Conservation (phyloP, 495 filamentous ascomycete genomes). For the Penicillium lagena region DNA sequence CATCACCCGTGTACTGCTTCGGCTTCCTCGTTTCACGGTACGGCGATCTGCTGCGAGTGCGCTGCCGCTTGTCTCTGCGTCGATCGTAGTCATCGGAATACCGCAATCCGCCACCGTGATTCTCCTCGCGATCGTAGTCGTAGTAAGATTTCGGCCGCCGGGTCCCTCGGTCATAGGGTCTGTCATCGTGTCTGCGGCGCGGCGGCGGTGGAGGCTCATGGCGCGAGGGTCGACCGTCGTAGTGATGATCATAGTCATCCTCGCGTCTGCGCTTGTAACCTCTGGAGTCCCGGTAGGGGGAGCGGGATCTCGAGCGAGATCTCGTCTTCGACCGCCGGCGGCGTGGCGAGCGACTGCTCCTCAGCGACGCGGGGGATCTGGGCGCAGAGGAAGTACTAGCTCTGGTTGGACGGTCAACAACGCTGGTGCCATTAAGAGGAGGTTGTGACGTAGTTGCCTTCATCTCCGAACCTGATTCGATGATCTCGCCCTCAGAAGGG, state of each 20-base stretch:
- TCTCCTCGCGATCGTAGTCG: conserved; percentile 58
- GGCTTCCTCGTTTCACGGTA: conserved; percentile 36
- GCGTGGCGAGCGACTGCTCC: conserved; percentile 31
- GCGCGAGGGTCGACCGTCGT: conserved; percentile 41
- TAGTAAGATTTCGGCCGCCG: conserved; percentile 47
- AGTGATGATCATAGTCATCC: conserved; percentile 50
- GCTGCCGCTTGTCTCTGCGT: conserved; percentile 53
- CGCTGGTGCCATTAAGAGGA: conserved; percentile 66
- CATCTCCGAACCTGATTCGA: conserved; percentile 63
- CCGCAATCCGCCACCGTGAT: conserved; percentile 35
- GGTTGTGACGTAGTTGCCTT: conserved; percentile 72
- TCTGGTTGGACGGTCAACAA: conserved; percentile 65
- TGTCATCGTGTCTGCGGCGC: conserved; percentile 29
- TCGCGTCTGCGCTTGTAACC: conserved; percentile 66
- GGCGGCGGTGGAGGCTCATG: conserved; percentile 40
- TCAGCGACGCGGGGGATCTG: conserved; percentile 42
- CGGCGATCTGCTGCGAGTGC: conserved; percentile 59
- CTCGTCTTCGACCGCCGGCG: conserved; percentile 33
- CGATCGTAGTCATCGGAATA: conserved; percentile 57
- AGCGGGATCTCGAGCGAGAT: conserved; percentile 32
- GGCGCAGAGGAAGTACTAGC: conserved; percentile 41
- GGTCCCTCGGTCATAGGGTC: conserved; percentile 21
- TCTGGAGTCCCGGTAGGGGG: conserved; percentile 39
- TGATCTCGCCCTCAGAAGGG: conserved; percentile 78
- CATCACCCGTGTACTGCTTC: conserved; percentile 36